Evolutionary conservation across 768 basidiomycete genomes (phyloP), one percentile per base, ranked within the genome.

Genomic region (Panaeolus cyanescens): DNA sequence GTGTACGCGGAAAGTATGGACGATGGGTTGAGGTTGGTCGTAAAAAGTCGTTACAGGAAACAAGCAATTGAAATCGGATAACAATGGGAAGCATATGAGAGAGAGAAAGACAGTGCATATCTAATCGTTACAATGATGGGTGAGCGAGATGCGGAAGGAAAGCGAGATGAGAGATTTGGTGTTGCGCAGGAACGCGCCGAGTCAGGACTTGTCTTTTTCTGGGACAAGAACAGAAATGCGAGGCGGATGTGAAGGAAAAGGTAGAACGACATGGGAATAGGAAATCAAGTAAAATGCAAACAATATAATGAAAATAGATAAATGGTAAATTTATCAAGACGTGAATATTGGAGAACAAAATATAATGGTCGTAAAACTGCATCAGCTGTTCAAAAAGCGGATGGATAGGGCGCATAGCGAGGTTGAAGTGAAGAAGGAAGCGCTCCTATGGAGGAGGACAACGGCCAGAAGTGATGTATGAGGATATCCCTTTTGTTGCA

Each of bases 111-210:
- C 68, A 71, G 70, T 72, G 84, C 83, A 85, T 88, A 81, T 89
- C 86, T 89, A 88, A 83, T 87, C 84, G 82, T 88, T 89, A 88
- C 87, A 67, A 62, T 70, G 65, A 65, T 62, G 61, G 55, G 39
- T 55, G 57, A 60, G 60, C n/a, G 54, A 64, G 63, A 67, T 7
- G 30, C 28, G 28, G 31, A 55, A 56, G 12, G 56, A 40, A 54
- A 59, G 60, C 32, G 36, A 42, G 39, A 62, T 25, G 54, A 28
- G 59, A 67, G 64, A 53, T 37, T 37, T 53, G 42, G 17, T 19
- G 22, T 19, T 5, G 50, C 54, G 55, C 37, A 55, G 34, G 31
- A 50, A 56, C 39, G 55, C 40, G 40, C 40, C 7, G 40, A 28
- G 25, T 22, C 19, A 30, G 7, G n/a, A 31, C 53, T 36, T 54